Base-by-base conservation (phyloP, 345 rosid species). In the Gossypium arboreum region DNA sequence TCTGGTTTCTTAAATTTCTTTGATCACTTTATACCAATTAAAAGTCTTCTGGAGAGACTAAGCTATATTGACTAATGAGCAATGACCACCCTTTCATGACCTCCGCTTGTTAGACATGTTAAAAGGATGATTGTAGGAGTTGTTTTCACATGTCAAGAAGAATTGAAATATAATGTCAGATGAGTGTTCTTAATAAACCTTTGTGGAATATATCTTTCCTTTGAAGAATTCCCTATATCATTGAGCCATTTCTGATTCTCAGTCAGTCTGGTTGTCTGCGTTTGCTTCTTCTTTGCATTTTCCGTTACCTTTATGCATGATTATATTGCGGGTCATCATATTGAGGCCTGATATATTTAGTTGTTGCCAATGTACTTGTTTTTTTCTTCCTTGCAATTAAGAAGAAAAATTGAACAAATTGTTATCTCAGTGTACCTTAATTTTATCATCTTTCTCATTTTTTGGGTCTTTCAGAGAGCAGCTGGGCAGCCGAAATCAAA, bases 401-500 rank as follows among this genome's bases (percentile, higher is more conserved):
- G 60, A 69, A 71, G 27, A 39, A 3, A 56, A 71, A 41, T 12
- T 56, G 52, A 41, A 50, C 60, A 9, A 56, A 62, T 2, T 58
- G 3, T 45, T 68, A 7, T 51, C 10, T 24, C 1, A 48, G 12
- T 63, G 20, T 41, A 18, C 56, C 63, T 78, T 78, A 45, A 22
- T 78, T 51, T 51, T 47, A 15, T 20, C 58, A 12, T 56, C 72
- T 78, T 45, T 47, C 5, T 55, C 43, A 44, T 44, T 66, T 80
- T 18, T 75, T 50, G 27, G 68, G 62, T 76, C 55, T n/a, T 81
- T 50, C 86, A 89, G 97, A 91, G 81, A 76, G 79, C 76, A 47
- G 20, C 54, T 82, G 92, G 85, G 76, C 94, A 81, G 47, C 88
- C 73, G 57, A 91, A 88, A 72, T 73, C 90, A 5, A 83, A 86